Evolutionary conservation across 176 grass and related monocot genomes (phyloP).

Genomic region (Avena insularis): DNA sequence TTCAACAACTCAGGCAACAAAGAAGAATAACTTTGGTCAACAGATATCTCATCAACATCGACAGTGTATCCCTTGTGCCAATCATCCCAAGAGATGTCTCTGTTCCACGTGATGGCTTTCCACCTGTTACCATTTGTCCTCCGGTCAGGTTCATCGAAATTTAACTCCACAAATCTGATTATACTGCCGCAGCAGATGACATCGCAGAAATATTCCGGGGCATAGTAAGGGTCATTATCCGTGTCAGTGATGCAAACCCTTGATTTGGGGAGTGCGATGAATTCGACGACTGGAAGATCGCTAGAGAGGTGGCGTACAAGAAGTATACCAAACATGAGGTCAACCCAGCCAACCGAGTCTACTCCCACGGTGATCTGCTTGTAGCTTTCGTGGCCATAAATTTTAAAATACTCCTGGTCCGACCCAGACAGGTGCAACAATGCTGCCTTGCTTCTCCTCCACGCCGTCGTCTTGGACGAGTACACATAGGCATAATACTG

Average conservation of each 20-base stretch:
- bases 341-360: not conserved
- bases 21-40: not conserved
- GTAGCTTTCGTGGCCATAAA: not conserved
- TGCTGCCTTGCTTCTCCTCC: not conserved
- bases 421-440: not conserved
- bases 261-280: not conserved
- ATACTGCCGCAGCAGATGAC: not conserved
- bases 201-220: not conserved
- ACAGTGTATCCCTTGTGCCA: not conserved
- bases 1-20: slow-evolving; percentile 1
- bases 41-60: not conserved
- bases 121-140: not conserved
- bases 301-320: not conserved
- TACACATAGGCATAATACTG: not conserved
- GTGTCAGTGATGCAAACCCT: not conserved
- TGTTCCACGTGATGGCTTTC: slow-evolving; percentile 4
- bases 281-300: not conserved
- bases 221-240: not conserved
- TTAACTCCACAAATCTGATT: not conserved
- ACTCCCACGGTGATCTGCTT: not conserved
- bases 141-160: not conserved
- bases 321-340: not conserved
- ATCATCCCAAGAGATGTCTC: not conserved
- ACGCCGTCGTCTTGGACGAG: not conserved
- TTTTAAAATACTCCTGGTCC: not conserved